phyloP scores from a whole-genome alignment of 1,139 yeast genomes.

The Suhomyces bokatorum region DNA sequence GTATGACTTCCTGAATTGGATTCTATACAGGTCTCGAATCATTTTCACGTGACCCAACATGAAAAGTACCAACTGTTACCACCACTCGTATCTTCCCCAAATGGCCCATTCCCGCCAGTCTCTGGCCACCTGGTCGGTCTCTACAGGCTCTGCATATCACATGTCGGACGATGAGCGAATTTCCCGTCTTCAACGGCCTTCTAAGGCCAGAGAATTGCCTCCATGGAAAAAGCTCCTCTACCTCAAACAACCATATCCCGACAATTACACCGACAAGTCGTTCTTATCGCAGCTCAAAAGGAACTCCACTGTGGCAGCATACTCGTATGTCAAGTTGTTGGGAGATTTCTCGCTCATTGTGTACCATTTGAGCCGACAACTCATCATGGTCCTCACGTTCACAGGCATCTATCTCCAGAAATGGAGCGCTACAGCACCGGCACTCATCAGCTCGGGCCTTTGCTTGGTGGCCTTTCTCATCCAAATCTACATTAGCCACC shows the following conservation, averaged over 20 bases:
- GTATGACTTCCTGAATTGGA: too few species aligned
- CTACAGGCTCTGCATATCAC: not conserved
- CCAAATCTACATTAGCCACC: conserved; percentile 13
- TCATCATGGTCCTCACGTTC: conserved; percentile 63
- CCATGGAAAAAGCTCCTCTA: conserved; percentile 88
- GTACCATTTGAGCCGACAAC: conserved; percentile 61
- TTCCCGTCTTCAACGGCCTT: not conserved
- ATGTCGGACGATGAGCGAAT: not conserved
- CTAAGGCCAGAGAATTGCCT: conserved; percentile 8
- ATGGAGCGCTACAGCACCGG: conserved; percentile 47
- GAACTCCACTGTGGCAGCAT: conserved; percentile 70
- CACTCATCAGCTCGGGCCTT: conserved; percentile 27
- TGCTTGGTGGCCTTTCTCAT: conserved; percentile 28
- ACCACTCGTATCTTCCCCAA: not conserved
- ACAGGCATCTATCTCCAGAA: conserved; percentile 50
- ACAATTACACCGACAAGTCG: conserved; percentile 81
- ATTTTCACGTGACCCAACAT: not conserved
- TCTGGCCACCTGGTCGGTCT: not conserved
- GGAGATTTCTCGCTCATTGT: conserved; percentile 71
- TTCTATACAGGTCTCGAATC: too few species aligned
- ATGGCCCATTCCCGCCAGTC: not conserved
- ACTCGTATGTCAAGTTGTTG: conserved; percentile 62
- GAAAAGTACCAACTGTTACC: not conserved
- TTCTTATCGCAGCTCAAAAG: conserved; percentile 78
- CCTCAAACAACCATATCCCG: conserved; percentile 85